Conservation (phyloP, 257 asterid species). For the Solanum commersonii region DNA sequence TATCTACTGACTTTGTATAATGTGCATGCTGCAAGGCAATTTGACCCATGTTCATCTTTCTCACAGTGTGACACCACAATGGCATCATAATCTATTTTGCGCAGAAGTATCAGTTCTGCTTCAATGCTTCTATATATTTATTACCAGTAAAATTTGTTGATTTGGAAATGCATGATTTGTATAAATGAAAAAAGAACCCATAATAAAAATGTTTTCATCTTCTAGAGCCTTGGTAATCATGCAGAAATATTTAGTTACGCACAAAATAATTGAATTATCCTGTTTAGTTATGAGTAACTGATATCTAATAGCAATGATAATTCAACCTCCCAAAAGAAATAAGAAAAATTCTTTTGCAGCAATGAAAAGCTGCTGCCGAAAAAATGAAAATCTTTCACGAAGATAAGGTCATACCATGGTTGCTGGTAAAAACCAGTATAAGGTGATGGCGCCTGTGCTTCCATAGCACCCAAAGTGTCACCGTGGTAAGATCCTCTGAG, state of each 20-base stretch:
- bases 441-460: slow-evolving; percentile 97
- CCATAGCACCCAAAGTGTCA: slow-evolving; percentile 99
- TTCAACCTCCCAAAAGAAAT: background rate
- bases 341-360: background rate
- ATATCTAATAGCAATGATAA: background rate
- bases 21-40: background rate
- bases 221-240: background rate
- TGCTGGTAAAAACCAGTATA: slow-evolving; percentile 96
- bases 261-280: background rate
- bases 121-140: background rate
- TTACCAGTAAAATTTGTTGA: background rate
- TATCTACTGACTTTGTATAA: background rate
- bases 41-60: background rate
- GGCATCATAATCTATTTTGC: background rate
- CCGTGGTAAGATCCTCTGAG: slow-evolving; percentile 97
- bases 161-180: background rate
- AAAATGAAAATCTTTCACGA: background rate
- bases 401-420: slow-evolving; percentile 62
- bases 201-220: background rate
- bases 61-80: background rate
- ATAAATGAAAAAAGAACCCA: background rate
- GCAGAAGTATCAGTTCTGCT: background rate
- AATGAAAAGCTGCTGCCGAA: background rate
- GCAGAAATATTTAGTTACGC: background rate
- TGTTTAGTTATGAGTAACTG: background rate